Percentiles rank a stretch among this genome's conserved stretches.
Conservation (phyloP, 768 basidiomycete species). For the Clavaria fumosa region DNA sequence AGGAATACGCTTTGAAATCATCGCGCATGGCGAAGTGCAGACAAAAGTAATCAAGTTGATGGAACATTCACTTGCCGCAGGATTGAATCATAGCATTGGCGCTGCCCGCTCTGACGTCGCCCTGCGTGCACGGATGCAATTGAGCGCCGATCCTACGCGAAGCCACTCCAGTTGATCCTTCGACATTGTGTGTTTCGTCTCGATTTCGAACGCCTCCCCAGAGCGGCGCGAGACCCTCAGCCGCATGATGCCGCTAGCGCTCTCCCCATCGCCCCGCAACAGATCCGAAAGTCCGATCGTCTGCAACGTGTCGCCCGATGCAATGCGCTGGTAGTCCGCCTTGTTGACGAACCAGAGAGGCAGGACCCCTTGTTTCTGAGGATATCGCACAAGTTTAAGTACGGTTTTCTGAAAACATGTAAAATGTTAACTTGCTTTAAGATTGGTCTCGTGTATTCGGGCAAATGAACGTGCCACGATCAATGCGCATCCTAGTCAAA, state of each 20-base stretch:
- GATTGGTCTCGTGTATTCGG: slow-evolving; percentile 94
- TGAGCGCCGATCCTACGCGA: slow-evolving; percentile 75
- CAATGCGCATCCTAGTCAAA: slow-evolving; percentile 52
- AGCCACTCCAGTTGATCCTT: slow-evolving; percentile 86
- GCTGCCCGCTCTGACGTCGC: too few relatives aligned
- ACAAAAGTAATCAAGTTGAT: too few relatives aligned
- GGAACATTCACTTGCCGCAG: too few relatives aligned
- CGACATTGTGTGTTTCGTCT: slow-evolving; percentile 81
- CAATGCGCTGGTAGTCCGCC: slow-evolving; percentile 71
- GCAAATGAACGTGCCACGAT: slow-evolving; percentile 92
- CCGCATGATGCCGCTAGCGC: slow-evolving; percentile 37
- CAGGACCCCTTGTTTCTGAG: slow-evolving; percentile 85
- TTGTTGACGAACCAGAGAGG: slow-evolving; percentile 91
- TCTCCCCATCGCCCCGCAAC: slow-evolving; percentile 30
- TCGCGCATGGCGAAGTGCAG: too few relatives aligned
- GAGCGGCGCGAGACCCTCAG: slow-evolving; percentile 51
- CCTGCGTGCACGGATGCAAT: slow-evolving; percentile 84
- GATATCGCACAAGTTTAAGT: too few relatives aligned
- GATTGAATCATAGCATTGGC: too few relatives aligned
- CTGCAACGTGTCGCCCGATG: slow-evolving; percentile 65
- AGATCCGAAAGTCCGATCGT: slow-evolving; percentile 71
- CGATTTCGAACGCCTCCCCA: slow-evolving; percentile 51
- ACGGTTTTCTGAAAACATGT: slow-evolving; percentile 20
- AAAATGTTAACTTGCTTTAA: slow-evolving; percentile 51
- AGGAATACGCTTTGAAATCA: too few relatives aligned